Evolutionary conservation across 225 moss, liverwort and hornwort genomes (phyloP).

Genomic region (Neckera pumila): DNA sequence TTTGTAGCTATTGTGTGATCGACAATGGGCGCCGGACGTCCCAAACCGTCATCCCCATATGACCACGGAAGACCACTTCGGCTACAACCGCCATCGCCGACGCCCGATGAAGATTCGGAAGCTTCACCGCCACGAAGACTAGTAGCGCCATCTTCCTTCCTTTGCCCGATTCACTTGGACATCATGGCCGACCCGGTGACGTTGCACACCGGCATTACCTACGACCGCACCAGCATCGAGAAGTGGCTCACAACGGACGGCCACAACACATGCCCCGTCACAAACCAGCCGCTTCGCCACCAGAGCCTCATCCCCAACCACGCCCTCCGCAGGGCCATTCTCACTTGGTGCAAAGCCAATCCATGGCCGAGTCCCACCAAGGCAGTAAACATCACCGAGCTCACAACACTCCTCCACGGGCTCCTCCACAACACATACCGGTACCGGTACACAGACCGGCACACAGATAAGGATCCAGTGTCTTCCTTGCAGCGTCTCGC

Average conservation of each 20-base stretch:
- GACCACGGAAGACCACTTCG: background rate
- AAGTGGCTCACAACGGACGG: constrained; percentile 45
- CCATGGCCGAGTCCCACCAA: constrained; percentile 10
- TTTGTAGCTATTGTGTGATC: background rate
- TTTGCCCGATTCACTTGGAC: constrained; percentile 66
- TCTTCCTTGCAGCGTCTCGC: constrained; percentile 17
- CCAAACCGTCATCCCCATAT: background rate
- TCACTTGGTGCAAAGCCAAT: constrained; percentile 41
- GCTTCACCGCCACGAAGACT: background rate
- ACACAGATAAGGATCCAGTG: background rate
- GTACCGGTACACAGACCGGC: background rate
- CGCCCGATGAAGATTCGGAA: background rate
- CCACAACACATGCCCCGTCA: constrained; percentile 49
- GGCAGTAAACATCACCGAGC: constrained; percentile 9
- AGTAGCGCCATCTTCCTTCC: constrained; percentile 37
- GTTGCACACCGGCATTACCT: constrained; percentile 65
- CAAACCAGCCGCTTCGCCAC: constrained; percentile 39
- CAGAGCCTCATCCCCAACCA: constrained; percentile 52
- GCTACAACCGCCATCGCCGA: background rate
- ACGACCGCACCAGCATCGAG: constrained; percentile 61
- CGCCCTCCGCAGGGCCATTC: constrained; percentile 50
- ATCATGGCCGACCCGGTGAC: constrained; percentile 77
- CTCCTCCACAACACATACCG: background rate
- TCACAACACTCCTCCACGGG: background rate
- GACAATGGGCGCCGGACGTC: background rate